Percentiles rank a stretch among this genome's conserved stretches.
These are phyloP conservation scores for Aquilaria yunnanensis DNA, from an alignment of 345 rosid genomes.

Conservation along the genomic window DNA sequence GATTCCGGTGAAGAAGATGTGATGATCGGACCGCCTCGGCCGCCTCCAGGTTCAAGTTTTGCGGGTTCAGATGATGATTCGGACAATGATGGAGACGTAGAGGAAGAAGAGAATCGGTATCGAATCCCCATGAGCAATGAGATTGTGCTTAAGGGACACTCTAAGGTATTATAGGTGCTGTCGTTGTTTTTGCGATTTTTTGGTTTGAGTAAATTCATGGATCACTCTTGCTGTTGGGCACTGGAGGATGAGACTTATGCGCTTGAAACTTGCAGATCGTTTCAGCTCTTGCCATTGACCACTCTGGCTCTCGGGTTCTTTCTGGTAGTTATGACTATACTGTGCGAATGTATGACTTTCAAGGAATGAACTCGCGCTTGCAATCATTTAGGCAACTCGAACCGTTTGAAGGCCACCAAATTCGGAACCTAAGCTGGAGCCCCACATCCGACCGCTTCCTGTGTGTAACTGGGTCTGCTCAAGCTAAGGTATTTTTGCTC, in stretches of 20 bases:
- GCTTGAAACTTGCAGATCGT: constrained; percentile 45
- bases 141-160: constrained; percentile 85
- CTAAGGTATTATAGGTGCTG: constrained; percentile 43
- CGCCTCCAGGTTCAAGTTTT: constrained; percentile 21
- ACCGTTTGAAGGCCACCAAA: constrained; percentile 93
- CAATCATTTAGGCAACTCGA: constrained; percentile 92
- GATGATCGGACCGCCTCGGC: constrained; percentile 61
- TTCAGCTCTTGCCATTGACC: constrained; percentile 83
- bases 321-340: constrained; percentile 93
- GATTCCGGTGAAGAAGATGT: constrained; percentile 29
- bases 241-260: constrained; percentile 2
- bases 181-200: neutral
- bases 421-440: constrained; percentile 94
- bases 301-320: constrained; percentile 87
- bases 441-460: constrained; percentile 82
- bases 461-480: constrained; percentile 94
- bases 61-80: constrained; percentile 20
- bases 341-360: constrained; percentile 89
- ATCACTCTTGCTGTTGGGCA: neutral
- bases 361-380: constrained; percentile 91
- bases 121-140: constrained; percentile 75
- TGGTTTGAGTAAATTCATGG: neutral
- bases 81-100: constrained; percentile 43
- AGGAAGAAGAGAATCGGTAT: constrained; percentile 45
- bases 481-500: constrained; percentile 66